phyloP scores from a whole-genome alignment of 148 eudicot species.

The Gaultheria prostrata region DNA sequence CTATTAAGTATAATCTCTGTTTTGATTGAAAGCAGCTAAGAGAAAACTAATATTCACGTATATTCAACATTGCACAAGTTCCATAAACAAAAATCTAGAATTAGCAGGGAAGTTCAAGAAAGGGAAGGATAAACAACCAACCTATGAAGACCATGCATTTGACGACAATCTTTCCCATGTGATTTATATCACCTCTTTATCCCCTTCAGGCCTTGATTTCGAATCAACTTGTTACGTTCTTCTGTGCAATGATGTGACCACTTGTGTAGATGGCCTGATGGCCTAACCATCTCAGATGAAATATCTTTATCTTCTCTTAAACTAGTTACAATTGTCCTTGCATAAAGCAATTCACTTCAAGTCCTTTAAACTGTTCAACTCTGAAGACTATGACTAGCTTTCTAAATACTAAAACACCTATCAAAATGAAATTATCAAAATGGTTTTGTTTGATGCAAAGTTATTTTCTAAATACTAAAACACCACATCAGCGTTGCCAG shows the following conservation, averaged over 20 bases:
- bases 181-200: not conserved
- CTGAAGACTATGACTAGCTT: not conserved
- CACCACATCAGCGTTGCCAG: not conserved
- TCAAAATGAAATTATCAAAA: not conserved
- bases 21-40: not conserved
- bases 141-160: not conserved
- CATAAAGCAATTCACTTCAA: not conserved
- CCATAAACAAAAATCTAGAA: not conserved
- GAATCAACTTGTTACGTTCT: not conserved
- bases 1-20: not conserved
- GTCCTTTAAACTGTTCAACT: not conserved
- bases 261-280: not conserved
- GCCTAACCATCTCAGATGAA: constrained; percentile 5
- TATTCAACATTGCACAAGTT: not conserved
- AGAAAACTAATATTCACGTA: not conserved
- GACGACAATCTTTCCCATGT: not conserved
- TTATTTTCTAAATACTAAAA: not conserved
- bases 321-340: not conserved
- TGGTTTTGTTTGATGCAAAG: not conserved
- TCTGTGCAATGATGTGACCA: not conserved
- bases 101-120: not conserved
- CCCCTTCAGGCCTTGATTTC: not conserved
- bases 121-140: not conserved
- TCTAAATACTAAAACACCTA: too few relatives aligned
- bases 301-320: not conserved